Percentiles rank a stretch among this genome's conserved stretches.
These are phyloP conservation scores for Acacia confusa DNA, from an alignment of 306 rosid species.

Conservation along the genomic window DNA sequence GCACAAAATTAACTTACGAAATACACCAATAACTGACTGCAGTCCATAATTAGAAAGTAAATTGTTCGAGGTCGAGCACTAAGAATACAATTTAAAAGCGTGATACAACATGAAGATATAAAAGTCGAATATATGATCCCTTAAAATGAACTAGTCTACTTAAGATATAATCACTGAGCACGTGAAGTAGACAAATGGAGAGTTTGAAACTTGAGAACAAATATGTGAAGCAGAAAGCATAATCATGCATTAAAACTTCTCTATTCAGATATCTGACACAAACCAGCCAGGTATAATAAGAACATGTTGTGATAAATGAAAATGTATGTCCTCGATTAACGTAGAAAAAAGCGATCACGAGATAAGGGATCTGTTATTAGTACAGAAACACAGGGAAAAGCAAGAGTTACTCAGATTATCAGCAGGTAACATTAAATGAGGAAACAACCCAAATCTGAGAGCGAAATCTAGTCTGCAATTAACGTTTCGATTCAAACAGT, in stretches of 20 bases:
- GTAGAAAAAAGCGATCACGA: background rate
- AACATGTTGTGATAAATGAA: background rate
- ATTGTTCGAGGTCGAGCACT: background rate
- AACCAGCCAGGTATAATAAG: background rate
- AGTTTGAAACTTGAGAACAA: background rate
- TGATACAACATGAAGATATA: background rate
- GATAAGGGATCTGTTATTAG: background rate
- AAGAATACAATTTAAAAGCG: constrained; percentile 4
- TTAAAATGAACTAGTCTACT: background rate
- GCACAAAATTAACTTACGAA: background rate
- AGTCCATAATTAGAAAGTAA: background rate
- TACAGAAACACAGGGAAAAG: background rate
- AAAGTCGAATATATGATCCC: background rate
- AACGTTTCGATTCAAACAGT: background rate
- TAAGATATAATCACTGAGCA: background rate
- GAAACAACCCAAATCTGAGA: background rate
- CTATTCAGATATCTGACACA: constrained; percentile 9
- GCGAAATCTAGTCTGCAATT: background rate
- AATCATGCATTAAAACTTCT: background rate
- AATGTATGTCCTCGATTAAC: constrained; percentile 14
- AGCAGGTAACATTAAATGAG: background rate
- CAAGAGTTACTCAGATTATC: background rate
- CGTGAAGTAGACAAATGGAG: background rate
- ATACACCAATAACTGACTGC: background rate
- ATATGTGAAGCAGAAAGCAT: background rate